phyloP scores from a whole-genome alignment of 345 rosid species.

The Dipteronia sinensis region DNA sequence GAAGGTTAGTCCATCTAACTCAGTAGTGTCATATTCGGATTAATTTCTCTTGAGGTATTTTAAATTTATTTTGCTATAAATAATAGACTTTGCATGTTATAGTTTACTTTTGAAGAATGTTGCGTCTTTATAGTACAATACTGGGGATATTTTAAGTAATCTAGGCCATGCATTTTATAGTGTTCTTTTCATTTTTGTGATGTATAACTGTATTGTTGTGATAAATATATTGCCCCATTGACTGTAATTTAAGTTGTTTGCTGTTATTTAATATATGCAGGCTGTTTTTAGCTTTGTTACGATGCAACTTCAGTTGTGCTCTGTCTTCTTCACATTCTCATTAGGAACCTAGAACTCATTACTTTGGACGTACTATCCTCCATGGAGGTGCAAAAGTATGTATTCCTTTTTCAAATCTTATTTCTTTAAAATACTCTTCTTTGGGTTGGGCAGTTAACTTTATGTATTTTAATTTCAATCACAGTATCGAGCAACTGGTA shows the following conservation, averaged over 20 bases:
- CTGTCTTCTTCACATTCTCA: slow-evolving; percentile 98
- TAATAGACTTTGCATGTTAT: neutral
- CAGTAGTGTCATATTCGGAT: neutral
- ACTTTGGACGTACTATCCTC: slow-evolving; percentile 99
- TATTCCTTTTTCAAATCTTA: slow-evolving; percentile 11
- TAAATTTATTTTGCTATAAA: slow-evolving; percentile 2
- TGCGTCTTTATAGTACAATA: neutral
- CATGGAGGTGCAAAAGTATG: slow-evolving; percentile 98
- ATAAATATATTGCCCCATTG: neutral
- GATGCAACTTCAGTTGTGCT: slow-evolving; percentile 96
- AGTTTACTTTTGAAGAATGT: neutral
- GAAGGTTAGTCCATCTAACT: slow-evolving; percentile 55
- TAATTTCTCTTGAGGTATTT: neutral
- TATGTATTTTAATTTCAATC: slow-evolving; percentile 23
- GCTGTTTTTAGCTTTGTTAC: slow-evolving; percentile 96
- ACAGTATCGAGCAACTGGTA: slow-evolving; percentile 98
- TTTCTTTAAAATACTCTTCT: neutral
- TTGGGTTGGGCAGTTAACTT: slow-evolving; percentile 15
- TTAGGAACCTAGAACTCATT: slow-evolving; percentile 96
- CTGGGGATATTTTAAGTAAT: neutral
- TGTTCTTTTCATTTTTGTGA: neutral
- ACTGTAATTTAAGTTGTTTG: neutral
- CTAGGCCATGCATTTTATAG: neutral
- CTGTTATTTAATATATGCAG: slow-evolving; percentile 37
- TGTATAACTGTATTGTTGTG: neutral